Evolutionary conservation across 768 basidiomycete species (phyloP).

Genomic region (Phaffia australis): DNA sequence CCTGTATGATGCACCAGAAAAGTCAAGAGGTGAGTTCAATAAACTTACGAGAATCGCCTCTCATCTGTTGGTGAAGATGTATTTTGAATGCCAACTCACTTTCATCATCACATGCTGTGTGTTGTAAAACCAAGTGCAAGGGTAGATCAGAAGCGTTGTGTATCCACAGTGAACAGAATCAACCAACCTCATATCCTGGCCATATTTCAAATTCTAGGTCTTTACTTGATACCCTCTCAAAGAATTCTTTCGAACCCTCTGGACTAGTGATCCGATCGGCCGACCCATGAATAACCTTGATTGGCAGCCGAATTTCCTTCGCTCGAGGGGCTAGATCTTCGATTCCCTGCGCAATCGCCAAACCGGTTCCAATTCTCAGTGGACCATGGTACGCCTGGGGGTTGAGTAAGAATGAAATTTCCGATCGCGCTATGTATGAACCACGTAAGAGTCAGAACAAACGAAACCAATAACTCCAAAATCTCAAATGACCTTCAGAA

Average conservation of each 20-base stretch:
- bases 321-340: not conserved
- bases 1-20: not conserved
- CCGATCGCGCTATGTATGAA: conserved; percentile 16
- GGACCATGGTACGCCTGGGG: conserved; percentile 22
- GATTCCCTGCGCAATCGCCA: conserved; percentile 2
- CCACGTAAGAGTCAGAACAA: not conserved
- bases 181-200: conserved; percentile 22
- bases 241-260: conserved; percentile 5
- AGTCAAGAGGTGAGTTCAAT: no score
- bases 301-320: not conserved
- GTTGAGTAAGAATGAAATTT: conserved; percentile 21
- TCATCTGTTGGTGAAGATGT: no score
- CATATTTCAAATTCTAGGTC: conserved; percentile 19
- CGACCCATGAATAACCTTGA: conserved; percentile 14
- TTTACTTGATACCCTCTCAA: conserved; percentile 6
- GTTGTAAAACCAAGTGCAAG: not conserved
- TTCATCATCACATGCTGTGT: conserved; percentile 21
- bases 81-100: no score
- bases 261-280: conserved; percentile 21
- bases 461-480: not conserved
- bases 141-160: not conserved
- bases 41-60: no score
- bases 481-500: not conserved
- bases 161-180: not conserved
- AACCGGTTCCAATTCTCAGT: conserved; percentile 17